Percentiles rank a stretch among this genome's conserved stretches.
Conservation (phyloP, 2,329 filamentous ascomycete genomes). For the Aspergillus alliaceus region DNA sequence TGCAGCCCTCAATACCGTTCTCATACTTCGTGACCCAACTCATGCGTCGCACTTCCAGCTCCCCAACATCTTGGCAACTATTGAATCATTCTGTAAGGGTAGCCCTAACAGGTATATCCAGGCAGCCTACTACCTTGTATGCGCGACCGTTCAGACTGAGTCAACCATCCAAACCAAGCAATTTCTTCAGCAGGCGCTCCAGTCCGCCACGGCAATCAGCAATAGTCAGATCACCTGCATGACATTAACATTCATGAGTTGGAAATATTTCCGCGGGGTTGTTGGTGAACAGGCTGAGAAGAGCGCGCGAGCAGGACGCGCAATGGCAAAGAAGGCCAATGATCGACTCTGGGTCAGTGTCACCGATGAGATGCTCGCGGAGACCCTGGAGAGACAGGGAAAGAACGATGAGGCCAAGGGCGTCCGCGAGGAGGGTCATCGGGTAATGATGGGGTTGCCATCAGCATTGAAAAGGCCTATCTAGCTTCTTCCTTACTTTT, state of each 20-base stretch:
- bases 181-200: slow-evolving; percentile 71
- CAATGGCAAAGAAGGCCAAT: slow-evolving; percentile 68
- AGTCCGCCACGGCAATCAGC: slow-evolving; percentile 64
- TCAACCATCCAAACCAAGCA: slow-evolving; percentile 77
- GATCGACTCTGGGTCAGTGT: slow-evolving; percentile 79
- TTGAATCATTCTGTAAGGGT: slow-evolving; percentile 66
- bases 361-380: slow-evolving; percentile 73
- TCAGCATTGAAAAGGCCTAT: slow-evolving; percentile 33
- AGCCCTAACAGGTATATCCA: slow-evolving; percentile 74
- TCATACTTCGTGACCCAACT: slow-evolving; percentile 67
- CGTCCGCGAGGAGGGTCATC: slow-evolving; percentile 47
- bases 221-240: slow-evolving; percentile 83
- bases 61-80: slow-evolving; percentile 60
- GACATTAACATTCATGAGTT: slow-evolving; percentile 80
- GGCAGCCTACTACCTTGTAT: slow-evolving; percentile 74
- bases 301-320: slow-evolving; percentile 68
- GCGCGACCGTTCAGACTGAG: slow-evolving; percentile 65
- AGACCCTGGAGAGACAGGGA: slow-evolving; percentile 72
- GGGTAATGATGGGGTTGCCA: slow-evolving; percentile 39
- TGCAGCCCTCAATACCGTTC: slow-evolving; percentile 63
- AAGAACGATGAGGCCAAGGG: slow-evolving; percentile 54
- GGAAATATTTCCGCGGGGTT: slow-evolving; percentile 76
- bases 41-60: slow-evolving; percentile 61
- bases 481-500: slow-evolving; percentile 12
- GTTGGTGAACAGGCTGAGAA: slow-evolving; percentile 79